phyloP scores from a whole-genome alignment of 2,329 filamentous ascomycete species.

The Dactylonectria macrodidyma region DNA sequence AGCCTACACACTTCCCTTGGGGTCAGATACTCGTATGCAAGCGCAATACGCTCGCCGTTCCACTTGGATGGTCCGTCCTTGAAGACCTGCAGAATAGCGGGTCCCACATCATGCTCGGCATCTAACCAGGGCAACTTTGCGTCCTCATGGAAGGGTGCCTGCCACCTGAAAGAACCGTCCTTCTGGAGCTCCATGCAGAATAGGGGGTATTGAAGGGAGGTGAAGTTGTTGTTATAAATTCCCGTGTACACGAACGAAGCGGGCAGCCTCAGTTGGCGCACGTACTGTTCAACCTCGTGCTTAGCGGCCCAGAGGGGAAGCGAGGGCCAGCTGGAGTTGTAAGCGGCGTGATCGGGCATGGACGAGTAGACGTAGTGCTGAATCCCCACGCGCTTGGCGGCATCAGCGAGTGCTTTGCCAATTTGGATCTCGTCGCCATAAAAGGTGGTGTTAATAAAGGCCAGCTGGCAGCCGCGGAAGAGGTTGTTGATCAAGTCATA shows the following conservation, averaged over 20 bases:
- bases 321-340: conserved; percentile 82
- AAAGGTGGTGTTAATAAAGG: conserved; percentile 98
- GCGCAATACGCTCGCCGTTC: conserved; percentile 83
- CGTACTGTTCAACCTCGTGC: conserved; percentile 92
- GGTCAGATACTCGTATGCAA: conserved; percentile 91
- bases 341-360: conserved; percentile 94
- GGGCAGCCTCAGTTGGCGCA: conserved; percentile 84
- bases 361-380: conserved; percentile 97
- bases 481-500: conserved; percentile 80
- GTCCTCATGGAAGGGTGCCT: conserved; percentile 92
- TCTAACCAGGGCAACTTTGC: conserved; percentile 95
- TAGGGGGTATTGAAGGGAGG: conserved; percentile 89
- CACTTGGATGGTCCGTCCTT: conserved; percentile 92
- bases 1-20: conserved; percentile 85
- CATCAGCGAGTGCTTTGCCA: conserved; percentile 89
- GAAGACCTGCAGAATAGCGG: conserved; percentile 92
- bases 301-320: conserved; percentile 94
- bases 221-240: conserved; percentile 99
- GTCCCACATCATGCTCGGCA: conserved; percentile 95
- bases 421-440: conserved; percentile 96
- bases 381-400: conserved; percentile 86
- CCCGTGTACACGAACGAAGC: conserved; percentile 96
- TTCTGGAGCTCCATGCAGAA: conserved; percentile 93
- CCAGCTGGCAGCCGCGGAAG: conserved; percentile 87
- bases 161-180: conserved; percentile 92